These are phyloP conservation scores for Pholiota conissans DNA, from an alignment of 768 basidiomycete species.

Conservation along the genomic window DNA sequence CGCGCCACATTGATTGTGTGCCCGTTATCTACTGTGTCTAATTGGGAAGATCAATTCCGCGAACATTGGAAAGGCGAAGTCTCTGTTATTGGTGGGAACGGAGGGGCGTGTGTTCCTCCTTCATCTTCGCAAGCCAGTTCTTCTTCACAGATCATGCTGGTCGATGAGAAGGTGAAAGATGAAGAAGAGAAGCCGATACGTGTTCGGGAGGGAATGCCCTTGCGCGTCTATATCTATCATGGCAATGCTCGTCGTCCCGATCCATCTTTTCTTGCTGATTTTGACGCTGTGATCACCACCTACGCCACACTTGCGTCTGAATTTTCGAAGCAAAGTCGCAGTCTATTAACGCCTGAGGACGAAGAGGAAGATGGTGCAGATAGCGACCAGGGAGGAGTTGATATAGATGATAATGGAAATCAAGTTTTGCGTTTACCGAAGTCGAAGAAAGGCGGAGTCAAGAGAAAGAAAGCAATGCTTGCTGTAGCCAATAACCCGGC, in stretches of 20 bases:
- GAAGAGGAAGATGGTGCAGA: slow-evolving; percentile 74
- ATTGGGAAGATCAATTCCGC: slow-evolving; percentile 98
- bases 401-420: slow-evolving; percentile 70
- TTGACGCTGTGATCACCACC: slow-evolving; percentile 97
- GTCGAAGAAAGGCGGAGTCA: slow-evolving; percentile 66
- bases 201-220: slow-evolving; percentile 45
- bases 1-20: slow-evolving; percentile 96
- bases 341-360: slow-evolving; percentile 53
- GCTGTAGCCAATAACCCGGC: slow-evolving; percentile 29
- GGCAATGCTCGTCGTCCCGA: slow-evolving; percentile 87
- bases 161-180: slow-evolving; percentile 28
- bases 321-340: slow-evolving; percentile 85
- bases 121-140: slow-evolving; percentile 36
- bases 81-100: slow-evolving; percentile 76
- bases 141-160: slow-evolving; percentile 26
- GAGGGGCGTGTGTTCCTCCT: slow-evolving; percentile 39
- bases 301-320: slow-evolving; percentile 96
- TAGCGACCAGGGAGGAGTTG: slow-evolving; percentile 61
- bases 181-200: slow-evolving; percentile 33
- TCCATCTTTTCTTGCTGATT: slow-evolving; percentile 84
- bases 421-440: slow-evolving; percentile 58
- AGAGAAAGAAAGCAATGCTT: slow-evolving; percentile 57
- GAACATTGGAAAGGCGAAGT: slow-evolving; percentile 96
- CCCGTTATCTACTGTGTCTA: slow-evolving; percentile 93
- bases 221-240: slow-evolving; percentile 96